Evolutionary conservation across 352 stramenopile genomes (phyloP).

Genomic region (Phytophthora sp.): DNA sequence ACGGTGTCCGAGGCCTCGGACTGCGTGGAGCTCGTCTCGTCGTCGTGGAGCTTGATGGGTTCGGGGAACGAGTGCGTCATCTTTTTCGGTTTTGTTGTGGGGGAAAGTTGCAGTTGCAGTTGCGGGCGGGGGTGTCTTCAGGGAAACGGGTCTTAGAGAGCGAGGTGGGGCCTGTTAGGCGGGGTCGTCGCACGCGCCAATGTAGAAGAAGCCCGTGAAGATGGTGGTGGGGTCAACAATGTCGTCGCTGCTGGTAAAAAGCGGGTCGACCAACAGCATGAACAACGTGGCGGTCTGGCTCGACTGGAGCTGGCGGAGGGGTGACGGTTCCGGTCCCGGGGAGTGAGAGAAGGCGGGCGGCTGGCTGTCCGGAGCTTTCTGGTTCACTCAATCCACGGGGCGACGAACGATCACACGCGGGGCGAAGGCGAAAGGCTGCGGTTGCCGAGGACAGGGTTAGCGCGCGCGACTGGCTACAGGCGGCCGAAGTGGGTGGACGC

Average conservation of each 20-base stretch:
- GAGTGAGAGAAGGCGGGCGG: constrained; percentile 8
- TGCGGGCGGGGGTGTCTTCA: constrained; percentile 7
- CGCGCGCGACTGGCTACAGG: no score
- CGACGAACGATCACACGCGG: not conserved
- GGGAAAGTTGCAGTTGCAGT: constrained; percentile 2
- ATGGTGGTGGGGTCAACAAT: constrained; percentile 90
- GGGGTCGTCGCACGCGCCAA: constrained; percentile 89
- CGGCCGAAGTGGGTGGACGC: no score
- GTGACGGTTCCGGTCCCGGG: constrained; percentile 14
- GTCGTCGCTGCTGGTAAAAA: constrained; percentile 80
- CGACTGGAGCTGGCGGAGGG: constrained; percentile 20
- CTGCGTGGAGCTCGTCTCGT: constrained; percentile 80
- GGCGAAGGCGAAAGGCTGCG: not conserved
- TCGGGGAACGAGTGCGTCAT: constrained; percentile 72
- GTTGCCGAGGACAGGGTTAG: no score
- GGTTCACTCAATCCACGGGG: constrained; percentile 8
- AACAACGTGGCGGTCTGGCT: constrained; percentile 54
- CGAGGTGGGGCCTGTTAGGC: constrained; percentile 64
- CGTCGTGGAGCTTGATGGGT: constrained; percentile 66
- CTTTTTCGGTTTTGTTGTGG: not conserved
- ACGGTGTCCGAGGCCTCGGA: constrained; percentile 64
- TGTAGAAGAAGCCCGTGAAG: constrained; percentile 92
- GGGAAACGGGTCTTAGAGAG: not conserved
- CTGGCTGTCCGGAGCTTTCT: constrained; percentile 14
- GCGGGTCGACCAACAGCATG: constrained; percentile 79